Base-by-base conservation (phyloP, 495 filamentous ascomycete genomes). In the Tuber indicum region DNA sequence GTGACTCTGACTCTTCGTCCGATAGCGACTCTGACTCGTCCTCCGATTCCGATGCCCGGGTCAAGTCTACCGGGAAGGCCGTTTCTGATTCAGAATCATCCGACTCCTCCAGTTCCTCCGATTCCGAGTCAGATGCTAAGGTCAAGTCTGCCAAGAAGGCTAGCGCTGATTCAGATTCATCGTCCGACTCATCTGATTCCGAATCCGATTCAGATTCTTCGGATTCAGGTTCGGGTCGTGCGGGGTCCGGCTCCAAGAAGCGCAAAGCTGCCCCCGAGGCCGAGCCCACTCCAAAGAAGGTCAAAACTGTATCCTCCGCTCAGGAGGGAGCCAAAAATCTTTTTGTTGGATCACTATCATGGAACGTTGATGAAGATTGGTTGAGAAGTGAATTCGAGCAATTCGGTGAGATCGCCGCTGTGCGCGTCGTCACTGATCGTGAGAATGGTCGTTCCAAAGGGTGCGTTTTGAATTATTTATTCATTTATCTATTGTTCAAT, bases 341-440 rank as follows among this genome's bases (percentile, higher is more conserved):
- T 71, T 98, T 97, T 86, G 90, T 96, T 80, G 96, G 96, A 79
- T 95, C 94, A 87, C 88, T 99, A 75, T 95, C 93, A 82, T 99
- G 94, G 94, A 94, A 91, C 82, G 87, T 99, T 72, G 94, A 97
- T 82, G 96, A 98, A 85, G 92, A 96, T 77, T 93, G 91, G 90
- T 90, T 99, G 74, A 88, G 88, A 77, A 89, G 91, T 79, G 92
- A 97, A 85, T 98, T 99, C 85, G 89, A 93, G 87, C 86, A 87
- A 70, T 97, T 91, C 84, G 94, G 93, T 79, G 92, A 92, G 81
- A 87, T 97, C 75, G 86, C 88, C 82, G 88, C 90, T 81, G 90
- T 89, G 75, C 90, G 92, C 78, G 90, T 99, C 82, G 91, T 98
- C 83, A 92, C 90, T 73, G 96, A 99, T 85, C 90, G 91, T 82